These are phyloP conservation scores for Rhizopus sp. DNA, from an alignment of 371 early-diverging fungal species.

Conservation along the genomic window DNA sequence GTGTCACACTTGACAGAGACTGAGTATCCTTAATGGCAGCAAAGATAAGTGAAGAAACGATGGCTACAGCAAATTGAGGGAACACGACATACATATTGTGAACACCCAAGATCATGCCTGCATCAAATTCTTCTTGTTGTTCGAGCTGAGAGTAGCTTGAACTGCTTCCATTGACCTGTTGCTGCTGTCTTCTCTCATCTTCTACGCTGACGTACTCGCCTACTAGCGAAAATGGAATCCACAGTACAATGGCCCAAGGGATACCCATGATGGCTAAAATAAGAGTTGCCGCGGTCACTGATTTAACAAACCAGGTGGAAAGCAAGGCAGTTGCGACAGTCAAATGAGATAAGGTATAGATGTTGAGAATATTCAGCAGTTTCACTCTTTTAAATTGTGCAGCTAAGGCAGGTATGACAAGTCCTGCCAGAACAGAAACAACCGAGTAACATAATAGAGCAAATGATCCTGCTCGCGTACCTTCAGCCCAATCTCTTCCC, in stretches of 20 bases:
- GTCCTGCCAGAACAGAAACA: conserved; percentile 61
- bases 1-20: conserved; percentile 35
- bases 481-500: conserved; percentile 43
- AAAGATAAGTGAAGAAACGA: conserved; percentile 55
- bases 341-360: conserved; percentile 63
- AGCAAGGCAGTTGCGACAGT: conserved; percentile 58
- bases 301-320: conserved; percentile 56
- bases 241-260: conserved; percentile 76
- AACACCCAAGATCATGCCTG: conserved; percentile 75
- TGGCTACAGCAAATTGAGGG: conserved; percentile 68
- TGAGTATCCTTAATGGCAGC: conserved; percentile 23
- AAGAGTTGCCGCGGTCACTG: conserved; percentile 52
- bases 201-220: conserved; percentile 68
- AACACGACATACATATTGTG: conserved; percentile 82
- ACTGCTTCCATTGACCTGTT: background rate
- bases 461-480: conserved; percentile 72
- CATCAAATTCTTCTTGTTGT: conserved; percentile 36
- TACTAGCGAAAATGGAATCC: conserved; percentile 81
- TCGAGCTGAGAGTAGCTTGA: background rate
- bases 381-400: conserved; percentile 27
- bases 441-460: conserved; percentile 70
- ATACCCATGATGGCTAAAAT: conserved; percentile 69
- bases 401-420: conserved; percentile 56
- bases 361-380: conserved; percentile 47
- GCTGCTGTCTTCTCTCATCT: conserved; percentile 34